Conservation (phyloP, 1,139 yeast species). For the Hemisphaericaspora lyxosophila region DNA sequence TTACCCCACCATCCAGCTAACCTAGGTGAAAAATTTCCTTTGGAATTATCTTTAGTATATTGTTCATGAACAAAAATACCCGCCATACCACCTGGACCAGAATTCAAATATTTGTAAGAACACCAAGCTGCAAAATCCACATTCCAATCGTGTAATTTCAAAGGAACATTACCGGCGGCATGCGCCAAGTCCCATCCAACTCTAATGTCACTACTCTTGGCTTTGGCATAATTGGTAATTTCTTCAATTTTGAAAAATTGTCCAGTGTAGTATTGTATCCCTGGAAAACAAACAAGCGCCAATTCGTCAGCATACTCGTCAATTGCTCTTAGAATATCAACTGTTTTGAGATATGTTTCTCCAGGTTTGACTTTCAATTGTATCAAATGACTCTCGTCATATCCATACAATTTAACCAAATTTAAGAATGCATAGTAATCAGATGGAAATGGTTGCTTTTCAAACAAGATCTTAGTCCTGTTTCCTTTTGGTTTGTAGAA, state of each 20-base stretch:
- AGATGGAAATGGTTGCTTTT: conserved; percentile 86
- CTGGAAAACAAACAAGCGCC: conserved; percentile 79
- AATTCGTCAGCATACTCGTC: conserved; percentile 60
- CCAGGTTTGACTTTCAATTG: conserved; percentile 60
- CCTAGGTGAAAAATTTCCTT: conserved; percentile 52
- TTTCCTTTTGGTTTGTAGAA: conserved; percentile 68
- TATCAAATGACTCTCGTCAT: conserved; percentile 58
- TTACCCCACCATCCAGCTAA: conserved; percentile 99
- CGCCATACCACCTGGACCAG: conserved; percentile 93
- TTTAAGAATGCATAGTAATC: conserved; percentile 85
- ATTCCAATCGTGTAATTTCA: conserved; percentile 78
- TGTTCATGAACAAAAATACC: conserved; percentile 73
- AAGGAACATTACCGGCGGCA: conserved; percentile 83
- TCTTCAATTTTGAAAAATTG: conserved; percentile 72
- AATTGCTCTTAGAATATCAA: conserved; percentile 58
- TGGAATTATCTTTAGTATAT: conserved; percentile 36
- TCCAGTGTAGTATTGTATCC: conserved; percentile 91
- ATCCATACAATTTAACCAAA: conserved; percentile 65
- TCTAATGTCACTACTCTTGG: conserved; percentile 38
- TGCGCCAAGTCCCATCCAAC: conserved; percentile 98
- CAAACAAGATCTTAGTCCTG: conserved; percentile 74
- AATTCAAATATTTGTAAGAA: conserved; percentile 82
- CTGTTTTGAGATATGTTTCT: conserved; percentile 58
- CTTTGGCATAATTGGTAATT: conserved; percentile 59
- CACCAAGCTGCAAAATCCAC: conserved; percentile 97